Percentiles rank a stretch among this genome's conserved stretches.
phyloP scores from a whole-genome alignment of 371 early-diverging fungal genomes.

The Haplosporangium sp. region DNA sequence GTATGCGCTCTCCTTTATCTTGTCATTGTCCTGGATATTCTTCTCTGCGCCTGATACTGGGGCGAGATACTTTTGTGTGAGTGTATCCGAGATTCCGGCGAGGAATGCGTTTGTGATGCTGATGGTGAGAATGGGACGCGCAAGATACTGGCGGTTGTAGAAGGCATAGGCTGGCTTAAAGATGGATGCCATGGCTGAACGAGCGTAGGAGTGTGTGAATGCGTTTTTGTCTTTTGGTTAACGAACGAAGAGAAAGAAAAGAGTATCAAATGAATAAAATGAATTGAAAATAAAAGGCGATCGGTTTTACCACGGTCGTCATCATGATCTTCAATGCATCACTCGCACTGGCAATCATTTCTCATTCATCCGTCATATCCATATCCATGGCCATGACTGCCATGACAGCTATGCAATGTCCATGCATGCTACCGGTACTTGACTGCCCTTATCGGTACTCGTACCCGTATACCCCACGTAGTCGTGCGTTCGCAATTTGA shows the following conservation, averaged over 20 bases:
- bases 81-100: slow-evolving; percentile 74
- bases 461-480: too few species aligned
- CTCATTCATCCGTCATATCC: too few species aligned
- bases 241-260: slow-evolving; percentile 12
- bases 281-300: background rate
- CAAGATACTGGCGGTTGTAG: slow-evolving; percentile 63
- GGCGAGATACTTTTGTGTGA: slow-evolving; percentile 71
- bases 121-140: slow-evolving; percentile 75
- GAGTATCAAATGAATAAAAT: background rate
- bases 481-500: too few species aligned
- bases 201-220: background rate
- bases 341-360: too few species aligned
- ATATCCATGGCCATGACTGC: too few species aligned
- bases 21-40: background rate
- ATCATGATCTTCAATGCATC: too few species aligned
- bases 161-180: slow-evolving; percentile 47
- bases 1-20: slow-evolving; percentile 2
- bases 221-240: slow-evolving; percentile 34
- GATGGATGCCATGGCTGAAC: slow-evolving; percentile 21
- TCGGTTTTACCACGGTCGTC: too few species aligned
- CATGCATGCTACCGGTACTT: too few species aligned
- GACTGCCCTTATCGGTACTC: too few species aligned
- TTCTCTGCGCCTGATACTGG: slow-evolving; percentile 4
- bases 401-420: too few species aligned
- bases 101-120: slow-evolving; percentile 77